Evolutionary conservation across 2,329 filamentous ascomycete species (phyloP).

Genomic region (Phaeomoniella chlamydospora): DNA sequence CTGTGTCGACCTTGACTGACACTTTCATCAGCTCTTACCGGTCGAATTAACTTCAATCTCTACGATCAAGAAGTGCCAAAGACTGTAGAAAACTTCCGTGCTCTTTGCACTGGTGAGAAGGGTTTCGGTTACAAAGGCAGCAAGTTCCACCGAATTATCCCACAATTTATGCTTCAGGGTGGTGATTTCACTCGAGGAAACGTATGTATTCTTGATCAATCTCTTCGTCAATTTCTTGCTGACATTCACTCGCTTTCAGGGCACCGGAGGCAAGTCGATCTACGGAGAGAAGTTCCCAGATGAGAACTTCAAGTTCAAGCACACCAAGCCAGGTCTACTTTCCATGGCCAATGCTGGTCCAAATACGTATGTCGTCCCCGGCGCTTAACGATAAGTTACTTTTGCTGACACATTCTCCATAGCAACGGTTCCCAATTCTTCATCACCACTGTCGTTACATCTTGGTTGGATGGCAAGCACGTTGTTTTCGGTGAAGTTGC

Average conservation of each 20-base stretch:
- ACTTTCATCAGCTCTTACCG: conserved; percentile 45
- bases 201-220: conserved; percentile 38
- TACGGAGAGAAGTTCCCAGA: conserved; percentile 90
- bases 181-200: conserved; percentile 90
- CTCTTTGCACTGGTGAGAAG: conserved; percentile 67
- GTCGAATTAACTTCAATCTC: conserved; percentile 80
- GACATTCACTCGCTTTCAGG: conserved; percentile 13
- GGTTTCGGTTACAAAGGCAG: conserved; percentile 74
- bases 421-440: conserved; percentile 63
- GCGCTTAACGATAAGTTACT: background rate
- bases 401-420: conserved; percentile 7
- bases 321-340: conserved; percentile 61
- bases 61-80: conserved; percentile 76
- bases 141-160: conserved; percentile 85
- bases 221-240: background rate
- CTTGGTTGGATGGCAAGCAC: conserved; percentile 55
- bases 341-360: conserved; percentile 87
- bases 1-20: conserved; percentile 5
- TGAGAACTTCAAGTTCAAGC: conserved; percentile 74
- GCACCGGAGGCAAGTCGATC: conserved; percentile 76
- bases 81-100: conserved; percentile 74
- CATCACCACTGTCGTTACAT: conserved; percentile 53
- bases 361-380: conserved; percentile 1
- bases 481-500: conserved; percentile 54
- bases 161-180: conserved; percentile 88